Evolutionary conservation across 2,329 filamentous ascomycete genomes (phyloP), one percentile per base, ranked within the genome.

Genomic region (Penicillium sclerotigenum): DNA sequence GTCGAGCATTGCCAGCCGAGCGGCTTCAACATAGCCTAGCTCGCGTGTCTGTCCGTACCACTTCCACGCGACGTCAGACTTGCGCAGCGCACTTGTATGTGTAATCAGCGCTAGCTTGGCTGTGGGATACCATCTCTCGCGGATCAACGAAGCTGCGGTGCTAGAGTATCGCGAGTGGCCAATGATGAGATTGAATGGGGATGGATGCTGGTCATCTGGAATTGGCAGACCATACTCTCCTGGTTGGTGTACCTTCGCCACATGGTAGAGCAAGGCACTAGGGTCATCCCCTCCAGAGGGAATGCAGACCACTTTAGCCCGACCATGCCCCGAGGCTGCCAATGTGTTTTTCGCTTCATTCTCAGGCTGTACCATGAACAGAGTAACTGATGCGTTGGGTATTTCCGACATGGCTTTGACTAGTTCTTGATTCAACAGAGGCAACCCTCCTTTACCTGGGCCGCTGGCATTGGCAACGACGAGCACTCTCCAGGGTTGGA

Each of bases 341-440:
- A 29, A 24, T 10, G 22, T 36, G 31, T 18, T 40, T 41, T 49
- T 41, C n/a, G 13, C 34, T 41, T 49, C 36, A 41, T 31, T 29
- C 9, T 41, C 24, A 16, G 34, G 24, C 8, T 48, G 36, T 40
- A 49, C 26, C 34, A 49, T 49, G 6, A 49, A 49, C 5, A 49
- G 24, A 8, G 47, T 41, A 16, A 49, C 47, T 24, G 47, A 40
- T 31, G 36, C 9, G 7, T 31, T 41, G 4, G 47, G 47, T 1
- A 49, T 49, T 29, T 40, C 47, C 26, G 47, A 41, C 18, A 49
- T 49, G n/a, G 47, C 47, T n/a, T 49, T 49, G 34, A 49, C 47
- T 22, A 49, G 36, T 40, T 49, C 47, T 41, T 49, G 34, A 16
- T 49, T 49, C 26, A 49, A 41, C 34, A 49, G n/a, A 14, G 47